Base-by-base conservation (phyloP, 2,329 filamentous ascomycete species). In the Penicillium sp. region DNA sequence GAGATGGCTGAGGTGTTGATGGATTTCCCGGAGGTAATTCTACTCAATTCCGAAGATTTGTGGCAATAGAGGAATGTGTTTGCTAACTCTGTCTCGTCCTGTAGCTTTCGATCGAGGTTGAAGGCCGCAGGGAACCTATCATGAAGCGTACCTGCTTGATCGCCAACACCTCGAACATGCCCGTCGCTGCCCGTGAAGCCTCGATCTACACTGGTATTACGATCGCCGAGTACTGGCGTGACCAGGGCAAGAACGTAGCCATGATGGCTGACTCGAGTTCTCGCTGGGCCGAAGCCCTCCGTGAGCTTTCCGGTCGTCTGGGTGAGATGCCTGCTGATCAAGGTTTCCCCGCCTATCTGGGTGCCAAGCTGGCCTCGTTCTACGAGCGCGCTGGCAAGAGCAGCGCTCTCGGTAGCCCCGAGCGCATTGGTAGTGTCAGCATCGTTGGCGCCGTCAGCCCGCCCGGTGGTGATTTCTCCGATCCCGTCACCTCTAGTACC, bases 241-340 rank as follows among this genome's bases (percentile, higher is more conserved):
- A 99, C 73, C 92, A 96, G 79, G 95, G 95, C 65, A 94, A 98
- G 79, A 86, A 96, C 76, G 95, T 99, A 40, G 94, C 95, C 70
- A 99, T 99, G 95, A 99, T 99, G 95, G 95, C 95, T 64, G 95
- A 99, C 79, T 98, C 95, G 16, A 90, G 94, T 54, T 99, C 95
- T 55, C 92, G 95, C 66, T 99, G 95, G 95, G 95, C 95, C 64
- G 95, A 99, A 82, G 95, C 95, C 74, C 86, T 99, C 76, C 92
- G 95, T 90, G 95, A 99, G 79, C 89, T 99, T 77, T 99, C 95
- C 36, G 95, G 95, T 84, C 95, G 95, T 85, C 84, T 99, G 61
- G 95, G 95, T 84, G 95, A 99, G 79, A 99, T 99, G 95, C 95
- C 95, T 80, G 95, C 95, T 78, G 95, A 99, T 78, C 95, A 99